A percentile compares a stretch with the other conserved stretches of the same genome.
Evolutionary conservation across 1,139 yeast species (phyloP).

Genomic region (Candida anutae): DNA sequence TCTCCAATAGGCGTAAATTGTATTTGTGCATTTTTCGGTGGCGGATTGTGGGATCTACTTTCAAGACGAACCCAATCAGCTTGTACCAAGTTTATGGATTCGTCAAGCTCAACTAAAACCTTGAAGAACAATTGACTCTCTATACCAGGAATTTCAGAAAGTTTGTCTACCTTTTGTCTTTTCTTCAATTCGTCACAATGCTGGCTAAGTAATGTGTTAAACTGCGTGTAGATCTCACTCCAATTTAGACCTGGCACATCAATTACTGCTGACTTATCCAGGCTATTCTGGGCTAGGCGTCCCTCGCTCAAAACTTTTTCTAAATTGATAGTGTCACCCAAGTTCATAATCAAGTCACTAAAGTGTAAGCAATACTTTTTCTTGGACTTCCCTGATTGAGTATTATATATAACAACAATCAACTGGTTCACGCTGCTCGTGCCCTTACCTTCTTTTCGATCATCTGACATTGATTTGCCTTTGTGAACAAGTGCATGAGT

Average conservation of each 20-base stretch:
- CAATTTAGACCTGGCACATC: conserved; percentile 22
- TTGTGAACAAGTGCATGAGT: conserved; percentile 3
- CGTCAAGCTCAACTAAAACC: conserved; percentile 21
- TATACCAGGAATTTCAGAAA: too few relatives aligned
- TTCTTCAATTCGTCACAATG: conserved; percentile 23
- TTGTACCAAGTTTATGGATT: conserved; percentile 12
- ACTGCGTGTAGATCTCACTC: conserved; percentile 27
- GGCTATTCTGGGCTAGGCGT: conserved; percentile 1
- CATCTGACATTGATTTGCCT: too few relatives aligned
- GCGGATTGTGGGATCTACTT: conserved; percentile 4
- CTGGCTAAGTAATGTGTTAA: conserved; percentile 20
- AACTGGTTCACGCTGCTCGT: conserved; percentile 13
- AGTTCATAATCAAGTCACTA: conserved; percentile 14
- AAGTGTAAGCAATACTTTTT: conserved; percentile 23
- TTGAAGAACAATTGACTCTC: conserved; percentile 17
- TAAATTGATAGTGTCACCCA: conserved; percentile 10
- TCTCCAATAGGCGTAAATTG: conserved; percentile 23
- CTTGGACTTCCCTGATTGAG: conserved; percentile 11
- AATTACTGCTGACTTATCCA: conserved; percentile 11
- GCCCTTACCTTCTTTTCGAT: too few relatives aligned
- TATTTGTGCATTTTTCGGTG: neutral
- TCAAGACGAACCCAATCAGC: conserved; percentile 19
- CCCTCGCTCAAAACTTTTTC: conserved; percentile 1
- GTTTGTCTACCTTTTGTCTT: conserved; percentile 4
- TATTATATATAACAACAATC: conserved; percentile 18